Evolutionary conservation across 495 filamentous ascomycete genomes (phyloP).

Genomic region (Hypoxylon subgilvum): DNA sequence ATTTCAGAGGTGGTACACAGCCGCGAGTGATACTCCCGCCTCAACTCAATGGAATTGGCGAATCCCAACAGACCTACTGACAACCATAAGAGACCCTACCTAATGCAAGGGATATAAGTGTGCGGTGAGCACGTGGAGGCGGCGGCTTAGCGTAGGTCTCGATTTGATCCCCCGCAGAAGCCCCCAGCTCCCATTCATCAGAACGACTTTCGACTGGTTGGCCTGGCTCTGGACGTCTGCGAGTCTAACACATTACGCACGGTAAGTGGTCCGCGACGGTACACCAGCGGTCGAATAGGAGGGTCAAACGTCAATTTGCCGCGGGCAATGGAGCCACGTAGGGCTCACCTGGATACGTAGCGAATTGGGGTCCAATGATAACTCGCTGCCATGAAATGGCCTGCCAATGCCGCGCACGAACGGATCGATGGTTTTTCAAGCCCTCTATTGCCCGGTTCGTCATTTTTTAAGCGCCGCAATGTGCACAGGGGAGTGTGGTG

Average conservation of each 20-base stretch:
- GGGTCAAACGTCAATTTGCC: neutral
- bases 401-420: constrained; percentile 16
- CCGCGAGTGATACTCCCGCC: too few relatives aligned
- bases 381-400: neutral
- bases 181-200: constrained; percentile 14
- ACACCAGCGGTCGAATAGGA: constrained; percentile 18
- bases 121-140: constrained; percentile 26
- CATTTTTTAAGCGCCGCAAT: constrained; percentile 33
- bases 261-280: constrained; percentile 11
- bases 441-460: constrained; percentile 17
- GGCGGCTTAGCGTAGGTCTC: constrained; percentile 26
- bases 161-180: constrained; percentile 25
- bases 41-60: neutral
- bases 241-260: neutral
- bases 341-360: neutral
- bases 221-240: neutral
- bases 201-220: neutral
- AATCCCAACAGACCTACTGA: too few relatives aligned
- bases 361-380: constrained; percentile 10
- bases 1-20: constrained; percentile 3
- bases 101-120: constrained; percentile 2
- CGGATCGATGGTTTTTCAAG: constrained; percentile 12
- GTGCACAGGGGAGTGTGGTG: constrained; percentile 16
- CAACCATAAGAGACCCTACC: too few relatives aligned
- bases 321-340: constrained; percentile 36